Evolutionary conservation across 2,329 filamentous ascomycete species (phyloP).

Genomic region (Geosmithia flava): DNA sequence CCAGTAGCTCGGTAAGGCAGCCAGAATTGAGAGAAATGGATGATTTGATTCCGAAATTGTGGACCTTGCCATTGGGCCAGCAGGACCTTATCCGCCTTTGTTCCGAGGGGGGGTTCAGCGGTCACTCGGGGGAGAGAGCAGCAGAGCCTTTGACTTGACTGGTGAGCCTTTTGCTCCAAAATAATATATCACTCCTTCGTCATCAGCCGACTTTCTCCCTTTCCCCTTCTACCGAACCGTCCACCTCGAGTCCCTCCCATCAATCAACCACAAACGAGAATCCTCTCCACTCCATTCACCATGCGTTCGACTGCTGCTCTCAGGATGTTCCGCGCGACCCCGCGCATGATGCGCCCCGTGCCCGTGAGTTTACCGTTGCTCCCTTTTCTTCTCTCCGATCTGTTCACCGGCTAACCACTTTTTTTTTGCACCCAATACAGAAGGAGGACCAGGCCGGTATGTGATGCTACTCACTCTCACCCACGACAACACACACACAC

Average conservation of each 20-base stretch:
- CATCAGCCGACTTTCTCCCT: conserved; percentile 1
- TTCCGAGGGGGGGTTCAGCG: not conserved
- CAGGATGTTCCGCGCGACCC: conserved; percentile 54
- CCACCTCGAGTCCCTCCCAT: not conserved
- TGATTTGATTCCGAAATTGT: not conserved
- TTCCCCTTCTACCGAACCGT: conserved; percentile 1
- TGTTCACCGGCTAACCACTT: conserved; percentile 9
- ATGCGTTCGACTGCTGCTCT: conserved; percentile 57
- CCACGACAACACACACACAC: not conserved
- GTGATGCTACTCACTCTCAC: conserved; percentile 18
- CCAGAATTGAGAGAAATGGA: not conserved
- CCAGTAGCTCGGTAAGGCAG: conserved; percentile 14
- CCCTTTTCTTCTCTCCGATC: not conserved
- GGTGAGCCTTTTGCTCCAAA: conserved; percentile 4
- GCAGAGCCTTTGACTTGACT: no score
- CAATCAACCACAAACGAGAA: not conserved
- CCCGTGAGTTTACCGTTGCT: conserved; percentile 44
- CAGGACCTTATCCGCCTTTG: not conserved
- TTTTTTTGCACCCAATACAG: conserved; percentile 22
- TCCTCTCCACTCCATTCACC: conserved; percentile 18
- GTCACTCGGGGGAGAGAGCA: no score
- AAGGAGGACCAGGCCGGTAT: conserved; percentile 57
- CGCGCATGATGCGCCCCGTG: conserved; percentile 56
- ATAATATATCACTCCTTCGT: conserved; percentile 1
- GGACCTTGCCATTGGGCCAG: not conserved